phyloP scores from a whole-genome alignment of 176 grass and related monocot genomes.

The Cenchrus purpureus region DNA sequence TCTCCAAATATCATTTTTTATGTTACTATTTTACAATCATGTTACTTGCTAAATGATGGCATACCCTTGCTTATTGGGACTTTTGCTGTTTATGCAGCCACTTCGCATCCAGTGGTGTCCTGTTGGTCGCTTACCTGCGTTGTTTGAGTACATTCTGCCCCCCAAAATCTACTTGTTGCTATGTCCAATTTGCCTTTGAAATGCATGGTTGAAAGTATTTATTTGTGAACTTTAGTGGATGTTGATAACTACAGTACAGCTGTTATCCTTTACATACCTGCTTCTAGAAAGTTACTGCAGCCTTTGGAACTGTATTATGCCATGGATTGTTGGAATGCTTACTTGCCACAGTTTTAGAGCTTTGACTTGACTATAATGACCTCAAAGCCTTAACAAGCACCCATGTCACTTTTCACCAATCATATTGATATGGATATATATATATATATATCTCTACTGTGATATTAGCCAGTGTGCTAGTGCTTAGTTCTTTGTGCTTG shows the following conservation, averaged over 20 bases:
- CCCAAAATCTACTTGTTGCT: constrained; percentile 18
- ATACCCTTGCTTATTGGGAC: constrained; percentile 30
- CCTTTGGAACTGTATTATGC: not conserved
- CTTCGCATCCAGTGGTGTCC: constrained; percentile 66
- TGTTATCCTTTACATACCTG: not conserved
- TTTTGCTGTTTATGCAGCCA: constrained; percentile 56
- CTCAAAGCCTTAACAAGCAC: not conserved
- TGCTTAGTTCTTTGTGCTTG: not conserved
- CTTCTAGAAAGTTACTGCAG: constrained; percentile 5
- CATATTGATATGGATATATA: not conserved
- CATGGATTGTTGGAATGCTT: constrained; percentile 7
- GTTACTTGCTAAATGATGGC: constrained; percentile 18
- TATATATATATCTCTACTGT: not conserved
- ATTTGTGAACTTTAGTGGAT: not conserved
- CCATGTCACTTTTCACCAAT: not conserved
- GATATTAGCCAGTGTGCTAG: not conserved
- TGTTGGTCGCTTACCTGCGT: constrained; percentile 56
- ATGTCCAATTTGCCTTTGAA: constrained; percentile 11
- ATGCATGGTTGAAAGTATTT: not conserved
- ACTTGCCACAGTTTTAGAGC: constrained; percentile 10
- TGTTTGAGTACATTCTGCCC: constrained; percentile 61
- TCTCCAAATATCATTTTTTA: not conserved
- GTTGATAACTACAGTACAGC: constrained; percentile 7
- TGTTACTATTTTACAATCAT: constrained; percentile 8
- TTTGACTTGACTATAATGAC: constrained; percentile 6